Evolutionary conservation across 1,284 basidiomycete species (phyloP), one percentile per base, ranked within the genome.

Genomic region (Papiliotrema nemorosa): DNA sequence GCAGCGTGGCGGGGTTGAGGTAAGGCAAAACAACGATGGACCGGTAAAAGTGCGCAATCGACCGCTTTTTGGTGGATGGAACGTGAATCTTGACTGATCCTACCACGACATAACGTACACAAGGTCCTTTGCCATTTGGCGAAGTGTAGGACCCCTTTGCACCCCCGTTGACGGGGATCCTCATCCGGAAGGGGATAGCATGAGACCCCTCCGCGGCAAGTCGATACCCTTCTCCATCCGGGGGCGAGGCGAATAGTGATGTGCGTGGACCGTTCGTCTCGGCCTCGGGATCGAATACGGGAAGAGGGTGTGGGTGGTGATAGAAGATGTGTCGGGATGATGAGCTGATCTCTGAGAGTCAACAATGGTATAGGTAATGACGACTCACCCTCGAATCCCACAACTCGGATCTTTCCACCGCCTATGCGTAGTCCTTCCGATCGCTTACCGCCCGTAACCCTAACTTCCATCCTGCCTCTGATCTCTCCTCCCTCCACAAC

Each of bases 21-120:
- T 84, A 84, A 1, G 92, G 91, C 80, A 86, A 90, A 26, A 96
- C 77, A 47, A 86, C 83, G 64, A 90, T 85, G 34, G 85, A 79
- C 2, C 92, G 84, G 73, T 94, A 96, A 69, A 96, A 94, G 72
- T 97, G 92, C 0, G 91, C 87, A 42, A 96, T 87, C 5, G 88
- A 90, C 7, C 84, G 79, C 63, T 81, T 79, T 38, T 75, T 76
- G 1, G 81, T 80, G 35, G 77, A 74, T 2, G 81, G 70, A 50
- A 89, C 84, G 69, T 87, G 87, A 46, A 96, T 81, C 73, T 88
- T 87, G 69, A 92, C 78, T 2, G 88, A 90, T 2, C 87, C 83
- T 72, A 94, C 87, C 2, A 84, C 84, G 49, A 96, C 88, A 70
- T 94, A 94, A 44, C 83, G 82, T 18, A 94, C 80, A n/a, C 81